Base-by-base conservation (phyloP, 106 monocot species). In the Gastrodia elata region DNA sequence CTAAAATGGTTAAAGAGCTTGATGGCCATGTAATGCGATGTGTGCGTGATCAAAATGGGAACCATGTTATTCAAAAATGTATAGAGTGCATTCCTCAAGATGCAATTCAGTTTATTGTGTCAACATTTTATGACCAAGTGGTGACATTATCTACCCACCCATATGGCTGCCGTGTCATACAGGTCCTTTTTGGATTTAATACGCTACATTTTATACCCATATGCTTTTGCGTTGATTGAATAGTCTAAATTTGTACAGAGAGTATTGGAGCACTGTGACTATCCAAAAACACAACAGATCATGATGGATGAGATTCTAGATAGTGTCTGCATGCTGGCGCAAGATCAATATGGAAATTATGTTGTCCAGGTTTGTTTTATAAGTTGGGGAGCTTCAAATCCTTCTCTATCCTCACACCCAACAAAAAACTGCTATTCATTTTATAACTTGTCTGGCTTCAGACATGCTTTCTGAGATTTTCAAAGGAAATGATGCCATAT, bases 321-420 rank as follows among this genome's bases (percentile, higher is more conserved):
- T 26, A 74, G 69, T 36, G 80, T 86, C 25, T 74, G 82, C 80
- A 77, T 83, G 74, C 70, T 86, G 64, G 83, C 89, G 8, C 86
- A 89, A 69, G 87, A 91, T 65, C 90, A 91, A 55, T 91, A 85
- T 74, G 90, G 90, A 14, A 91, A 91, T 68, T 91, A 91, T 75
- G 90, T 91, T 46, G 84, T 87, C 56, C 90, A 91, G 90, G 89
- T 89, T 26, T 16, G 83, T 78, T 64, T 27, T 42, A n/a, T 56
- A n/a, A n/a, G 28, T 38, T 39, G 16, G 38, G n/a, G 1, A 24
- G 18, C n/a, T 22, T 52, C 52, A 52, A 6, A 2, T 3, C 22
- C 44, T 44, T 18, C 41, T 13, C 41, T 42, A 42, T 42, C 41
- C 41, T 18, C 55, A 8, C 22, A 20, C 15, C 22, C 24, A 25